phyloP scores from a whole-genome alignment of 192 early-diverging fungal genomes.

The Entomortierella chlamydospora region DNA sequence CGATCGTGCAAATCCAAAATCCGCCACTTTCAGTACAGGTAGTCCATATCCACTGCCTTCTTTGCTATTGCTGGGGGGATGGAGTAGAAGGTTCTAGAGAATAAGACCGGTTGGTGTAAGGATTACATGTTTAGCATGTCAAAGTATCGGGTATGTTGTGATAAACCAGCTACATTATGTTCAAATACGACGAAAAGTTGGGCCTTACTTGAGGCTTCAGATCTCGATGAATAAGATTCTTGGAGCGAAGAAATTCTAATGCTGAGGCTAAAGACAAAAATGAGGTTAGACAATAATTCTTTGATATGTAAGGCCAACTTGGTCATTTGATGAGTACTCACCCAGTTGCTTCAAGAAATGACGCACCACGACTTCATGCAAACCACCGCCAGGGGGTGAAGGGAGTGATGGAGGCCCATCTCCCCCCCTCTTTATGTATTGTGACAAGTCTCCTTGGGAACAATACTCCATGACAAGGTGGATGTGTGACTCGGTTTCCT shows the following conservation, averaged over 20 bases:
- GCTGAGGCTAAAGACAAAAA: slow-evolving; percentile 71
- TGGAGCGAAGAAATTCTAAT: slow-evolving; percentile 86
- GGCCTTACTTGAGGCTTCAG: slow-evolving; percentile 93
- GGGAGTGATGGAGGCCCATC: slow-evolving; percentile 59
- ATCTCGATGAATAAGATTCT: slow-evolving; percentile 94
- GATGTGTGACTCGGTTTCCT: slow-evolving; percentile 94
- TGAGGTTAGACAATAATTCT: too few relatives aligned
- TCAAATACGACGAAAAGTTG: background rate
- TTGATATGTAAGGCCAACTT: too few relatives aligned
- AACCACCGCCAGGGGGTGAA: slow-evolving; percentile 77
- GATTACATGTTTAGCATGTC: background rate
- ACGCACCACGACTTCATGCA: slow-evolving; percentile 83
- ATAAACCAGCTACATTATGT: too few relatives aligned
- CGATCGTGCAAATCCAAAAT: slow-evolving; percentile 97
- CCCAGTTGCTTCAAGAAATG: slow-evolving; percentile 89
- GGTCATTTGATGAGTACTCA: slow-evolving; percentile 30
- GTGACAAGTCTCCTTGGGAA: slow-evolving; percentile 91
- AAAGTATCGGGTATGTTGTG: too few relatives aligned
- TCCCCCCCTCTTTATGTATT: slow-evolving; percentile 83
- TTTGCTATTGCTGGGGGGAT: slow-evolving; percentile 64
- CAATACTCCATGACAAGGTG: slow-evolving; percentile 99
- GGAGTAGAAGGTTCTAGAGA: slow-evolving; percentile 87
- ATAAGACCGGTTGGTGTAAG: background rate
- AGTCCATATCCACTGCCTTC: slow-evolving; percentile 64
- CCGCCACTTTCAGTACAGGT: slow-evolving; percentile 92